A percentile compares a stretch with the other conserved stretches of the same genome.
Conservation (phyloP, 2,329 filamentous ascomycete genomes). For the Cylindrodendrum hubeiense region DNA sequence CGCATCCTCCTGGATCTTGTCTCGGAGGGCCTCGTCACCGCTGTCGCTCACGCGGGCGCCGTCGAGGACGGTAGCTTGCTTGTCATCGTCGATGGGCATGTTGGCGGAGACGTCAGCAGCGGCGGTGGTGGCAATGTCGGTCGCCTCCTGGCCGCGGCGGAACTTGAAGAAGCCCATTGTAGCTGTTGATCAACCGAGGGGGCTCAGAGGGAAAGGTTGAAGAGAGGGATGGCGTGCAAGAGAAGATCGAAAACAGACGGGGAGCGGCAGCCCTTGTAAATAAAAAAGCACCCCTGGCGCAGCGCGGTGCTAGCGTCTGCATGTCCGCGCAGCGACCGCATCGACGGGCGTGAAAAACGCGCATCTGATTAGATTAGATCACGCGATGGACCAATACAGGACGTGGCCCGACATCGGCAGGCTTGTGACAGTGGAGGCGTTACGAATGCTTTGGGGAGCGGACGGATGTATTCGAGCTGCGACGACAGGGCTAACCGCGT, state of each 20-base stretch:
- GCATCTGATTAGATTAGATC: slow-evolving; percentile 17
- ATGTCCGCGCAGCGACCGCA: neutral
- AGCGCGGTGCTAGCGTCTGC: neutral
- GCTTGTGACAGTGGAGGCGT: neutral
- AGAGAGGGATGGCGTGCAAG: neutral
- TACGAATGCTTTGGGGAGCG: too few relatives aligned
- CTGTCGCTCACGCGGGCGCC: slow-evolving; percentile 25
- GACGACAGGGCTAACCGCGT: too few relatives aligned
- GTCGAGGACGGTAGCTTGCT: slow-evolving; percentile 23
- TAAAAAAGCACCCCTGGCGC: neutral
- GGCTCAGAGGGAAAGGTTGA: neutral
- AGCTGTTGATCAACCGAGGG: neutral
- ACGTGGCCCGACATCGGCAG: neutral
- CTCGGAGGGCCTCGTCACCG: slow-evolving; percentile 19
- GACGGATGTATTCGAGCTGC: too few relatives aligned
- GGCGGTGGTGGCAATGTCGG: neutral
- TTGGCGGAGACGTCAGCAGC: neutral
- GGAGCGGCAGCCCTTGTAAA: neutral
- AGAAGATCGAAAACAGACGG: neutral
- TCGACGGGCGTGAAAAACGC: neutral
- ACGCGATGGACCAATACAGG: neutral
- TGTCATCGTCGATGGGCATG: slow-evolving; percentile 30
- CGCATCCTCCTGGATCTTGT: slow-evolving; percentile 39
- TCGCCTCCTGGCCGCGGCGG: neutral
- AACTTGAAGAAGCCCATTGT: neutral